Base-by-base conservation (phyloP, 2,329 filamentous ascomycete genomes). In the Colletotrichum orchidophilum region DNA sequence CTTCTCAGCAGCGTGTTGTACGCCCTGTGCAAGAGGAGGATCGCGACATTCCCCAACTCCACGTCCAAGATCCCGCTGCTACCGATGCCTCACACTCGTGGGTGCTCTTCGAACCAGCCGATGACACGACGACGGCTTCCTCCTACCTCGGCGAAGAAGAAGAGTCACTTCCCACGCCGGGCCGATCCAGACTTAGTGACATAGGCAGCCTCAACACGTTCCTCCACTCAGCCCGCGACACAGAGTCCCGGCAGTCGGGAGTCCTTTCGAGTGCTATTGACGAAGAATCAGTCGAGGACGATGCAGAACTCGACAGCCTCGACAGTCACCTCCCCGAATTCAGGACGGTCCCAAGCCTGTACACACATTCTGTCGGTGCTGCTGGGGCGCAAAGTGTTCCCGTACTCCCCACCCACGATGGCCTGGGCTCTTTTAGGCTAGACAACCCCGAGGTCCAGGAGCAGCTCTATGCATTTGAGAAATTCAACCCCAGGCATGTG, bases 301-400 rank as follows among this genome's bases (percentile, higher is more conserved):
- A 94, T 73, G 90, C 87, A 29, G 96, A 98, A 79, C 86, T 98
- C 54, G 96, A 99, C 80, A 97, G 95, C 78, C 87, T 98, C 50
- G 96, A 98, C 79, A 95, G 96, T 78, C 95, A 97, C 64, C 86
- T 98, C 1, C 93, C 95, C 74, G 95, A 95, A 53, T 98, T 98
- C 78, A 90, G 94, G 62, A 91, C 94, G 54, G 85, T 85, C 7
- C 84, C 87, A 8, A 77, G 77, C 63, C 83, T 79, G 31, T 87
- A 76, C 76, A 81, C 74, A 76, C 80, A 59, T 75, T 82, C 75
- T 76, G 85, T 70, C 79, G 82, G 73, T 81, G 81, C 73, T 77
- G 86, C 74, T 53, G 84, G 88, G 66, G 84, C 89, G 55, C 90
- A 89, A 74, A 85, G 89, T 24, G 85, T 87, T 21, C 91, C 93